These are phyloP conservation scores for Pseudogymnoascus sp. DNA, from an alignment of 2,329 filamentous ascomycete genomes.

Conservation along the genomic window DNA sequence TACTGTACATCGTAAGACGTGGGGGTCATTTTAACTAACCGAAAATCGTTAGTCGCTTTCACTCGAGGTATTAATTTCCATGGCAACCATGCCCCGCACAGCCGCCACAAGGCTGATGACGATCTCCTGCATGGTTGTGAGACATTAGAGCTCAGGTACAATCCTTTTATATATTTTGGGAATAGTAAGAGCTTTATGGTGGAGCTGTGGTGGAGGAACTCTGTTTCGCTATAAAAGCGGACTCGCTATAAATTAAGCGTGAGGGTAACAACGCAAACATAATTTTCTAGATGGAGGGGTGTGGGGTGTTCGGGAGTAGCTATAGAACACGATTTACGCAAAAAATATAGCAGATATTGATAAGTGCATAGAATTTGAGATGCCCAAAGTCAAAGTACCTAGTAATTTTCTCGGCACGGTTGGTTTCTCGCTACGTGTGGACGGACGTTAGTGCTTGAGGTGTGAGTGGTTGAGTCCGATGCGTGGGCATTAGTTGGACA, in stretches of 20 bases:
- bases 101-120: conserved; percentile 8
- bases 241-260: too few relatives aligned
- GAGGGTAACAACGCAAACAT: background rate
- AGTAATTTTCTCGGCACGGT: background rate
- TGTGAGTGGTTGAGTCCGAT: too few relatives aligned
- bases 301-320: background rate
- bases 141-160: conserved; percentile 8
- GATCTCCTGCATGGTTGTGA: conserved; percentile 8
- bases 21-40: background rate
- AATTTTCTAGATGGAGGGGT: background rate
- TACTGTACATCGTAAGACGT: background rate
- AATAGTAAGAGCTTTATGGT: conserved; percentile 8
- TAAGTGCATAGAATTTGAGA: background rate
- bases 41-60: conserved; percentile 12
- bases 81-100: conserved; percentile 11
- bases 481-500: too few relatives aligned
- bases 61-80: too few relatives aligned
- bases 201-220: too few relatives aligned
- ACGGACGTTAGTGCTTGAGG: too few relatives aligned
- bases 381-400: background rate
- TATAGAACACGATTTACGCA: background rate
- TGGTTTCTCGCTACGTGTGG: too few relatives aligned
- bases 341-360: background rate
- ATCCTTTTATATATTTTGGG: background rate
- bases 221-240: too few relatives aligned